Percentiles rank a stretch among this genome's conserved stretches.
phyloP scores from a whole-genome alignment of 2,329 filamentous ascomycete genomes.

The Aspergillus thermomutatus region DNA sequence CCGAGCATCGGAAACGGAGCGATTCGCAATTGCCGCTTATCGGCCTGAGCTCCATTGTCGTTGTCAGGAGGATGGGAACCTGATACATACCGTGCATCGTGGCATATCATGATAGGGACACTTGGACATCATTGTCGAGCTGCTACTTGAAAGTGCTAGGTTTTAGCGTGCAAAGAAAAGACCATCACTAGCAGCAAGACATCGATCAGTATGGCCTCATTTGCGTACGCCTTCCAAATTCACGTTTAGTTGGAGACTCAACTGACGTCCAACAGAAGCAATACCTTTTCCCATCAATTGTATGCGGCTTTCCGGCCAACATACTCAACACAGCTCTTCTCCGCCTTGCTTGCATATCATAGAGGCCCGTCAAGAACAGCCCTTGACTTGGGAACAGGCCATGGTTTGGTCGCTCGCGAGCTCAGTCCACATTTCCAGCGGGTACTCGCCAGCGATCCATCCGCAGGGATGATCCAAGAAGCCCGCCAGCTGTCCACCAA shows the following conservation, averaged over 20 bases:
- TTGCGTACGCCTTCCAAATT: background rate
- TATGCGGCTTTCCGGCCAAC: constrained; percentile 5
- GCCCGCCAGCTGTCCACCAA: constrained; percentile 18
- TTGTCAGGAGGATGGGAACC: background rate
- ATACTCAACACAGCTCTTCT: constrained; percentile 3
- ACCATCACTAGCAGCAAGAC: background rate
- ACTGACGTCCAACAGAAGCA: background rate
- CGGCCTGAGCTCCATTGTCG: background rate
- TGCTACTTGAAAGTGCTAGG: background rate
- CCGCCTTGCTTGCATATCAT: constrained; percentile 1
- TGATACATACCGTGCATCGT: background rate
- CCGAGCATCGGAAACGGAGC: background rate
- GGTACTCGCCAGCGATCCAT: constrained; percentile 9
- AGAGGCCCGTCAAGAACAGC: background rate
- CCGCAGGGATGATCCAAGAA: constrained; percentile 26
- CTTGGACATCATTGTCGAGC: background rate
- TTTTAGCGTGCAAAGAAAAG: background rate
- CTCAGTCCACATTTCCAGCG: background rate
- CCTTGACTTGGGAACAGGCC: constrained; percentile 6
- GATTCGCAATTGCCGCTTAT: background rate
- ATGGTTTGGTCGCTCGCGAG: constrained; percentile 5
- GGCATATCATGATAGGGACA: background rate
- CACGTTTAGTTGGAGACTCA: background rate
- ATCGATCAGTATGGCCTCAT: background rate
- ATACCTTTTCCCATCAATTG: constrained; percentile 1